A percentile compares a stretch with the other conserved stretches of the same genome.
Evolutionary conservation across 2,329 filamentous ascomycete genomes (phyloP).

Genomic region (Phaeosphaeria sp.): DNA sequence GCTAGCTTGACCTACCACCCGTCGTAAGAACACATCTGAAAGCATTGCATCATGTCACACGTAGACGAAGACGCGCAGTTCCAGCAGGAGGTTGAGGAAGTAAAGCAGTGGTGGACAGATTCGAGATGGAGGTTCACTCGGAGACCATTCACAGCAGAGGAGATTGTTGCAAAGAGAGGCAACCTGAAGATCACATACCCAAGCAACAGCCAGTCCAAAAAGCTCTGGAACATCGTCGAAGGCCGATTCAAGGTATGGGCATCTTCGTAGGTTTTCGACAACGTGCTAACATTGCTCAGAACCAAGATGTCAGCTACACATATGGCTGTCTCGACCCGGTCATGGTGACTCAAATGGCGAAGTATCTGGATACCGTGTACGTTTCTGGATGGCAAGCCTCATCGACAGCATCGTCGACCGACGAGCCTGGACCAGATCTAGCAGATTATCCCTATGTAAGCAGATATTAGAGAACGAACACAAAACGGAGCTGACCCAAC

Average conservation of each 20-base stretch:
- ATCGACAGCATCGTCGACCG: conserved; percentile 90
- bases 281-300: conserved; percentile 58
- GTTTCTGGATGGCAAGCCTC: conserved; percentile 99
- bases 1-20: not conserved
- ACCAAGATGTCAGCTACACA: conserved; percentile 85
- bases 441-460: conserved; percentile 82
- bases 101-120: conserved; percentile 94
- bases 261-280: not conserved
- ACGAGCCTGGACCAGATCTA: conserved; percentile 96
- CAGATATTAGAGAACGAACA: not conserved
- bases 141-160: conserved; percentile 92
- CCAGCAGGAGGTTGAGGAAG: conserved; percentile 80
- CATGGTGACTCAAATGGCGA: conserved; percentile 99
- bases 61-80: conserved; percentile 75
- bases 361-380: conserved; percentile 97
- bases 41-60: conserved; percentile 35
- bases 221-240: conserved; percentile 92
- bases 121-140: conserved; percentile 92
- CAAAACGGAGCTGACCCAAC: conserved; percentile 15
- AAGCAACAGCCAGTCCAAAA: conserved; percentile 88
- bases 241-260: conserved; percentile 75
- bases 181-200: conserved; percentile 90
- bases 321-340: conserved; percentile 98
- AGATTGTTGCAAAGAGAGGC: conserved; percentile 95
- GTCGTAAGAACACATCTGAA: not conserved